Evolutionary conservation across 2,329 filamentous ascomycete species (phyloP).

Genomic region (Celoporthe dispersa): DNA sequence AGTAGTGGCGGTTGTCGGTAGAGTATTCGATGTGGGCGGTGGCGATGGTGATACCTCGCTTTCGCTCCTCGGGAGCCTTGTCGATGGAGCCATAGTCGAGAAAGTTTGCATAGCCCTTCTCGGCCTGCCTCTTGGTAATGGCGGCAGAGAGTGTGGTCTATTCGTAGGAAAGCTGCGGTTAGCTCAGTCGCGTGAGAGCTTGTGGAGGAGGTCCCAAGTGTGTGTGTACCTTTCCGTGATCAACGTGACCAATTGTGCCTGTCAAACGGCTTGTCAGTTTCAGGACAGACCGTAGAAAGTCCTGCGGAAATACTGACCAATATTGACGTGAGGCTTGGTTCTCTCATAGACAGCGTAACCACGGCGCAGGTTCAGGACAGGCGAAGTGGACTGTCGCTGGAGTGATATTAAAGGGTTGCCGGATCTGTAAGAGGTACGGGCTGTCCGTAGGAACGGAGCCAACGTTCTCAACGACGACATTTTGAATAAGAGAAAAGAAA

Average conservation of each 20-base stretch:
- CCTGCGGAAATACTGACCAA: conserved; percentile 65
- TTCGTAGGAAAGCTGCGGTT: conserved; percentile 25
- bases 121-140: conserved; percentile 97
- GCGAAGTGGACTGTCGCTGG: conserved; percentile 69
- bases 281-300: conserved; percentile 24
- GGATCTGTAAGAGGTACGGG: conserved; percentile 73
- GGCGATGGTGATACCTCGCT: conserved; percentile 99
- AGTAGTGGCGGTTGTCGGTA: conserved; percentile 93
- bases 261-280: conserved; percentile 28
- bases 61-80: conserved; percentile 98
- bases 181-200: conserved; percentile 24
- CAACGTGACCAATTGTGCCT: conserved; percentile 98
- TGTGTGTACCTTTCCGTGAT: conserved; percentile 90
- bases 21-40: conserved; percentile 98
- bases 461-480: conserved; percentile 85
- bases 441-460: conserved; percentile 80
- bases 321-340: conserved; percentile 97
- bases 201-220: neutral
- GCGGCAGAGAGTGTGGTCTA: conserved; percentile 97
- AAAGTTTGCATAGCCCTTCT: conserved; percentile 92
- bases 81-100: conserved; percentile 98
- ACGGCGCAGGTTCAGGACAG: conserved; percentile 68
- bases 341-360: conserved; percentile 78
- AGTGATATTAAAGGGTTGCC: conserved; percentile 75
- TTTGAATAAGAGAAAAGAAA: conserved; percentile 45